Conservation (phyloP, 2,329 filamentous ascomycete genomes). For the Xylariomycetidae sp. region DNA sequence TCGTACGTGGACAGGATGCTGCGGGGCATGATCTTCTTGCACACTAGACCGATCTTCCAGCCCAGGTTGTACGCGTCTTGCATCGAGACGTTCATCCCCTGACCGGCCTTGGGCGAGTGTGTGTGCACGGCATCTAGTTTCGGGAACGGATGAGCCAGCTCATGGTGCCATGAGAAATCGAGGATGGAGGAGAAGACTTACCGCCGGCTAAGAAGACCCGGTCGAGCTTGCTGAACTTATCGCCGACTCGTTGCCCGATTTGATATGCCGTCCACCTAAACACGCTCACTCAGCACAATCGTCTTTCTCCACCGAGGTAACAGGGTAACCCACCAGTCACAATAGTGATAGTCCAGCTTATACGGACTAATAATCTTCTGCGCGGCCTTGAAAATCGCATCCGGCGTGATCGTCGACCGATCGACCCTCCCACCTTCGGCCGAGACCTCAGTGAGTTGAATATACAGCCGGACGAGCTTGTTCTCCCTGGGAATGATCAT, state of each 20-base stretch:
- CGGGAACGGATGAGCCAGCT: no score
- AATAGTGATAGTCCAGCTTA: slow-evolving; percentile 57
- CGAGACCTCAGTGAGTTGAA: slow-evolving; percentile 52
- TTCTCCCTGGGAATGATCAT: slow-evolving; percentile 64
- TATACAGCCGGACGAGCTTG: slow-evolving; percentile 59
- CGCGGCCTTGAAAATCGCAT: slow-evolving; percentile 58
- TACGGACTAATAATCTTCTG: slow-evolving; percentile 64
- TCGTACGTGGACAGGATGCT: slow-evolving; percentile 38
- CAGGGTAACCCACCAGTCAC: slow-evolving; percentile 62
- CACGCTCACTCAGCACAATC: no score
- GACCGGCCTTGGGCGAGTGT: slow-evolving; percentile 67
- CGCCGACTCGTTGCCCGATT: slow-evolving; percentile 61
- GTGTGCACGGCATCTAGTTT: slow-evolving; percentile 69
- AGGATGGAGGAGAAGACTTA: no score
- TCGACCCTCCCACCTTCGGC: slow-evolving; percentile 47
- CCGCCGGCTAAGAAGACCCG: slow-evolving; percentile 66
- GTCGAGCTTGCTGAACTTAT: slow-evolving; percentile 48
- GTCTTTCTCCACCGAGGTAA: no score
- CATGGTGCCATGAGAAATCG: no score
- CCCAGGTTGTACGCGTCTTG: slow-evolving; percentile 58
- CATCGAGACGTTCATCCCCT: slow-evolving; percentile 61
- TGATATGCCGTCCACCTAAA: slow-evolving; percentile 46
- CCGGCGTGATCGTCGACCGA: slow-evolving; percentile 57
- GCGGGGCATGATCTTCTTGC: slow-evolving; percentile 27
- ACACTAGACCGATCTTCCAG: slow-evolving; percentile 40